Conservation (phyloP, 495 filamentous ascomycete genomes). For the Talaromyces stipitatus region DNA sequence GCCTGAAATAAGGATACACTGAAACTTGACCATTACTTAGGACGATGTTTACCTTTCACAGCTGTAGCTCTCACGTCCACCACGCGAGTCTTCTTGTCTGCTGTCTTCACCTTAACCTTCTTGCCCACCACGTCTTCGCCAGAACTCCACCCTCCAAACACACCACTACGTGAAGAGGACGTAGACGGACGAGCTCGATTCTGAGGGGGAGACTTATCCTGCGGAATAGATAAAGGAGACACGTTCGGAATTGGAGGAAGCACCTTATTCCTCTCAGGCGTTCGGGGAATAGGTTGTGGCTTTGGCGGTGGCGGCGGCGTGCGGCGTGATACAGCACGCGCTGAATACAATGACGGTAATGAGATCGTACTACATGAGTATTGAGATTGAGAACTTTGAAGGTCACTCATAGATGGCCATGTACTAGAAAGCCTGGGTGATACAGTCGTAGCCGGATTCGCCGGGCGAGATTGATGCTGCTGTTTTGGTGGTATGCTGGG, state of each 20-base stretch:
- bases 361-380: background rate
- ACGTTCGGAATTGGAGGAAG: background rate
- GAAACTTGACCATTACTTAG: no score
- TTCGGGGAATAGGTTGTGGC: no score
- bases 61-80: background rate
- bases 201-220: background rate
- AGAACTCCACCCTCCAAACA: no score
- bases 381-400: background rate
- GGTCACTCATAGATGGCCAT: background rate
- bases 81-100: background rate
- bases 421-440: background rate
- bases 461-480: background rate
- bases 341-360: background rate
- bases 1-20: no score
- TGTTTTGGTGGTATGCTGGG: background rate
- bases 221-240: background rate
- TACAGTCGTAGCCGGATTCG: background rate
- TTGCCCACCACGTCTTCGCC: background rate
- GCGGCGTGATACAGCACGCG: background rate
- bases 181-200: background rate
- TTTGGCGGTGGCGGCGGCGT: background rate
- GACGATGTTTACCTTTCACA: background rate
- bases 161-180: background rate
- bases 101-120: background rate
- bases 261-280: background rate